Base-by-base conservation (phyloP, 352 stramenopile genomes). In the Pythium plurisporium region DNA sequence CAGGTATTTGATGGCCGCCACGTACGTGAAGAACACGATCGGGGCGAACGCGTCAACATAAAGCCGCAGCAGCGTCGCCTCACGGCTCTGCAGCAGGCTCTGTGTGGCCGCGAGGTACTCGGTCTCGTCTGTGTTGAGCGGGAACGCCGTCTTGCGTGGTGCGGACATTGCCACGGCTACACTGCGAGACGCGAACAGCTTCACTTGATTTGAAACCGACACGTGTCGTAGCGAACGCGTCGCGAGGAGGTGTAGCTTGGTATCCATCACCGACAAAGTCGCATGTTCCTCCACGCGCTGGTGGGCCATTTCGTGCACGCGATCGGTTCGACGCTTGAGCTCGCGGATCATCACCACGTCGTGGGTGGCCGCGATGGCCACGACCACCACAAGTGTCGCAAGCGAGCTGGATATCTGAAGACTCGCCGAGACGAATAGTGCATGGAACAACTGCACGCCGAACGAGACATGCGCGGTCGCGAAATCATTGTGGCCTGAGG, bases 41-140 rank as follows among this genome's bases (percentile, higher is more conserved):
- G 55, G 55, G 20, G 45, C 55, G 38, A 62, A 50, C 4, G 49
- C 6, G 30, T 56, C 55, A 14, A 62, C 26, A 37, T 62, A 62
- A 14, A 62, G 27, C 1, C 55, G 34, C 7, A 62, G 45, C 9
- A 62, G 30, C 14, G 30, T 29, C 14, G 38, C 27, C 30, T 62
- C 45, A 5, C 45, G 55, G 2, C 38, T 47, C 19, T 62, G 55
- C 2, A 26, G 41, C 4, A 55, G 37, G 5, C 3, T 11, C 3
- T 17, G 29, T 4, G 19, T 15, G 7, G 19, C 22, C 8, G 3
- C 11, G 5, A 62, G 15, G 25, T 43, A 6, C 22, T 10, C 25
- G 17, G 12, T 23, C 10, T 14, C 26, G 23, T 4, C 15, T n/a
- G n/a, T n/a, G n/a, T n/a, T n/a, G n/a, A n/a, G n/a, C n/a, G n/a